These are phyloP conservation scores for Xylaria sp. DNA, from an alignment of 2,329 filamentous ascomycete genomes.

Conservation along the genomic window DNA sequence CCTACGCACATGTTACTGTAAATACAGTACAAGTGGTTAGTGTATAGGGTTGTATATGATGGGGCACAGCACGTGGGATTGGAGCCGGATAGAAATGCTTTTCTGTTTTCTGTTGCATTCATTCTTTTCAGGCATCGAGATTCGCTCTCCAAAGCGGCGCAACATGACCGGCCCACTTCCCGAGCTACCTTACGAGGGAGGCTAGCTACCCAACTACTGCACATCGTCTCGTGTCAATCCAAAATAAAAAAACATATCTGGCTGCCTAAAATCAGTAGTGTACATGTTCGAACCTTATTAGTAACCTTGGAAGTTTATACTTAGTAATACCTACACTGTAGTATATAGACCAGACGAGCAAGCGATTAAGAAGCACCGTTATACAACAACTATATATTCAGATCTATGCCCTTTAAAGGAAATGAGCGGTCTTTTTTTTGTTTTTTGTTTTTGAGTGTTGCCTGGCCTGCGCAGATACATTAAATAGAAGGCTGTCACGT, in stretches of 20 bases:
- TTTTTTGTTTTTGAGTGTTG: no score
- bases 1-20: no score
- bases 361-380: background rate
- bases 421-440: no score
- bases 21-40: no score
- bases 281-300: background rate
- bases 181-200: background rate
- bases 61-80: conserved; percentile 1
- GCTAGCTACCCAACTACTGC: no score
- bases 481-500: no score
- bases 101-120: background rate
- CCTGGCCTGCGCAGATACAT: no score
- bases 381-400: no score
- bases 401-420: no score
- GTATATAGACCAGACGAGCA: background rate
- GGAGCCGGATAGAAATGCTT: background rate
- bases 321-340: background rate
- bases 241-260: background rate
- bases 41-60: no score
- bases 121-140: background rate
- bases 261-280: background rate
- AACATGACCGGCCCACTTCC: background rate
- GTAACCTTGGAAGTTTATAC: background rate
- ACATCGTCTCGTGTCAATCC: background rate
- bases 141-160: background rate